phyloP scores from a whole-genome alignment of 495 filamentous ascomycete species.

The Aspergillus haitiensis region DNA sequence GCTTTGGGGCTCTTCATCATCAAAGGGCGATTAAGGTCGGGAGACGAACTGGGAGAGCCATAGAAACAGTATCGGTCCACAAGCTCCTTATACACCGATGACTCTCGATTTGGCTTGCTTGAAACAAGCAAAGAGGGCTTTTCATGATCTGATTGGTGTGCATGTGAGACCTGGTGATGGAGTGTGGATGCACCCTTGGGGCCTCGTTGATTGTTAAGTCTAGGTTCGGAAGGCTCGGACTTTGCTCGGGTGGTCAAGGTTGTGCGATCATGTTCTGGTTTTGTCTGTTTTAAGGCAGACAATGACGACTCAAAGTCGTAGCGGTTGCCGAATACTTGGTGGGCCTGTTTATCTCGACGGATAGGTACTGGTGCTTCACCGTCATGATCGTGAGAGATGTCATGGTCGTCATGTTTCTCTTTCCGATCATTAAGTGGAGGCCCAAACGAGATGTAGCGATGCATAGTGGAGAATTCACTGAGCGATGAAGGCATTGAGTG shows the following conservation, averaged over 20 bases:
- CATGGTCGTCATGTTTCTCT: conserved; percentile 42
- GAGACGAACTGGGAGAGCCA: conserved; percentile 21
- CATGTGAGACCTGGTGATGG: conserved; percentile 5
- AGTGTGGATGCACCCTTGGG: conserved; percentile 17
- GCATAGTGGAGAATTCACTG: conserved; percentile 68
- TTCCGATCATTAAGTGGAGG: conserved; percentile 56
- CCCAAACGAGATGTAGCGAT: conserved; percentile 56
- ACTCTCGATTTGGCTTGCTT: conserved; percentile 70
- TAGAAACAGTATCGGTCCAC: conserved; percentile 85
- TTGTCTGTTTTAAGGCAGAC: conserved; percentile 70
- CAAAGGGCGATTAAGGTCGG: conserved; percentile 11
- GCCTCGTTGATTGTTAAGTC: conserved; percentile 12
- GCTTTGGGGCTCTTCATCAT: conserved; percentile 10
- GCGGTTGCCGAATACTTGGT: conserved; percentile 81
- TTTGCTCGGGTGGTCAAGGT: conserved; percentile 43
- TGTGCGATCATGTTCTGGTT: conserved; percentile 56
- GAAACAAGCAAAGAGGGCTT: conserved; percentile 52
- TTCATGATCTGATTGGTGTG: conserved; percentile 25
- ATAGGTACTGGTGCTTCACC: conserved; percentile 44
- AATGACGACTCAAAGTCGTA: conserved; percentile 94
- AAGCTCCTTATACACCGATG: conserved; percentile 86
- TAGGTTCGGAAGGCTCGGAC: conserved; percentile 21
- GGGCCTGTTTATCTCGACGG: conserved; percentile 58
- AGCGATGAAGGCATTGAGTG: conserved; percentile 63
- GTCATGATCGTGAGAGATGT: conserved; percentile 30